phyloP scores from a whole-genome alignment of 768 basidiomycete species.

The Boletus tylopilopsis region DNA sequence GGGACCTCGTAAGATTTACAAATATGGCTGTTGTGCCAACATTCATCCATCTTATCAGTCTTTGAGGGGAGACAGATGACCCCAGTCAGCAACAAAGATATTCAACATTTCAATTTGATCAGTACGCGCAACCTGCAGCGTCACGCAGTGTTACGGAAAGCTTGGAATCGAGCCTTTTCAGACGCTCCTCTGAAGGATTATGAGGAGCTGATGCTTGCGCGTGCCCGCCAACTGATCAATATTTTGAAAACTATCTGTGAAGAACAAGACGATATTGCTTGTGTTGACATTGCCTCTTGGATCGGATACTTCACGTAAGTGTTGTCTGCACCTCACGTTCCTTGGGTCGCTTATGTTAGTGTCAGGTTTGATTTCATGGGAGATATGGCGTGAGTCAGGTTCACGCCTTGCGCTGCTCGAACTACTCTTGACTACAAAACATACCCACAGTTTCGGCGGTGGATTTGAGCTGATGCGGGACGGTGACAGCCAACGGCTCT shows the following conservation, averaged over 20 bases:
- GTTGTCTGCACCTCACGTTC: not conserved
- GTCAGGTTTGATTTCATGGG: conserved; percentile 27
- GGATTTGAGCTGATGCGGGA: conserved; percentile 37
- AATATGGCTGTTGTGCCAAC: not conserved
- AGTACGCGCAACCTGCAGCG: conserved; percentile 19
- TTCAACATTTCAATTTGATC: conserved; percentile 12
- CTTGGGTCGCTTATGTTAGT: not conserved
- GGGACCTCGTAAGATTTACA: conserved; percentile 24
- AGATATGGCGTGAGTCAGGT: conserved; percentile 25
- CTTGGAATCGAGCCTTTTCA: conserved; percentile 32
- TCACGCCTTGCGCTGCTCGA: not conserved
- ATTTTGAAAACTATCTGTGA: conserved; percentile 9
- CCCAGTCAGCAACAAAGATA: conserved; percentile 10
- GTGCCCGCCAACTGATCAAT: conserved; percentile 19
- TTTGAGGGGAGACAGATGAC: conserved; percentile 23
- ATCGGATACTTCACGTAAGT: conserved; percentile 23
- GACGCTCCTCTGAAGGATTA: conserved; percentile 27
- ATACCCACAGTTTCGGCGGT: conserved; percentile 32
- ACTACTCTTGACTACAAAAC: not conserved
- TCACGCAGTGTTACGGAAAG: conserved; percentile 24
- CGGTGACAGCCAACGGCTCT: conserved; percentile 32
- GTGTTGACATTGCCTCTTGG: conserved; percentile 16
- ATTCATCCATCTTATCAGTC: conserved; percentile 11
- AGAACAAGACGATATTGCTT: conserved; percentile 8
- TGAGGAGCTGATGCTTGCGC: conserved; percentile 22